Evolutionary conservation across 177 flowering plant genomes (phyloP).

Genomic region (Vitis hybrid): DNA sequence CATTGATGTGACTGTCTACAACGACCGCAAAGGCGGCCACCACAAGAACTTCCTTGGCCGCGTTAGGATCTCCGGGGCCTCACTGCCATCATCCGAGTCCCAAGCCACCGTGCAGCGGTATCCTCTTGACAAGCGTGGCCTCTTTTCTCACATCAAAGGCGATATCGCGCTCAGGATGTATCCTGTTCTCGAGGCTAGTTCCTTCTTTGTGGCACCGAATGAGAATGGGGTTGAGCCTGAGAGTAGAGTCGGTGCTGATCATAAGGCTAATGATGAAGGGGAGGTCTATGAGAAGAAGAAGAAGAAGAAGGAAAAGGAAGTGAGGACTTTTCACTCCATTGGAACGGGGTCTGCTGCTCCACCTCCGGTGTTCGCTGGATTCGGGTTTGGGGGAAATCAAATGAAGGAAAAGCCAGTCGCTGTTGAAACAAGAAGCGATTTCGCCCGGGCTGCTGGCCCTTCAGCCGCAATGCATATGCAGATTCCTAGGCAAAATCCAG

Average conservation of each 20-base stretch:
- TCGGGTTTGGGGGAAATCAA: conserved; percentile 11
- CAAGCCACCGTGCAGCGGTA: conserved; percentile 41
- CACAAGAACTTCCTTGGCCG: conserved; percentile 64
- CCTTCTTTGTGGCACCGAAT: not conserved
- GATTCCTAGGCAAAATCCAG: conserved; percentile 41
- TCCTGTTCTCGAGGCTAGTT: conserved; percentile 9
- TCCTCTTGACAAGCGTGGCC: conserved; percentile 68
- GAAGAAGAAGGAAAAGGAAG: conserved; percentile 44
- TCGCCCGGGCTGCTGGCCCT: conserved; percentile 37
- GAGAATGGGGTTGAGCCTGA: not conserved
- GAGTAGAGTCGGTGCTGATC: not conserved
- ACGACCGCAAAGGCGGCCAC: conserved; percentile 39
- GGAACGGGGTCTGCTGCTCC: conserved; percentile 34
- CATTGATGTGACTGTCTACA: conserved; percentile 48
- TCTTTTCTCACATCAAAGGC: conserved; percentile 58
- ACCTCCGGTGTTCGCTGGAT: conserved; percentile 16
- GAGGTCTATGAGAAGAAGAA: conserved; percentile 23
- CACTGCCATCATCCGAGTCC: conserved; percentile 36
- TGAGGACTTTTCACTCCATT: conserved; percentile 58
- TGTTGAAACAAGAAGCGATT: conserved; percentile 44
- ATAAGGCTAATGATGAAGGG: conserved; percentile 12
- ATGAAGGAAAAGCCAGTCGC: conserved; percentile 21
- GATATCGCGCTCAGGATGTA: conserved; percentile 58
- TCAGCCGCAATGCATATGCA: conserved; percentile 52
- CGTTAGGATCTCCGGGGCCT: conserved; percentile 54